Evolutionary conservation across 148 eudicot species (phyloP).

Genomic region (Rhododendron mucronatum): DNA sequence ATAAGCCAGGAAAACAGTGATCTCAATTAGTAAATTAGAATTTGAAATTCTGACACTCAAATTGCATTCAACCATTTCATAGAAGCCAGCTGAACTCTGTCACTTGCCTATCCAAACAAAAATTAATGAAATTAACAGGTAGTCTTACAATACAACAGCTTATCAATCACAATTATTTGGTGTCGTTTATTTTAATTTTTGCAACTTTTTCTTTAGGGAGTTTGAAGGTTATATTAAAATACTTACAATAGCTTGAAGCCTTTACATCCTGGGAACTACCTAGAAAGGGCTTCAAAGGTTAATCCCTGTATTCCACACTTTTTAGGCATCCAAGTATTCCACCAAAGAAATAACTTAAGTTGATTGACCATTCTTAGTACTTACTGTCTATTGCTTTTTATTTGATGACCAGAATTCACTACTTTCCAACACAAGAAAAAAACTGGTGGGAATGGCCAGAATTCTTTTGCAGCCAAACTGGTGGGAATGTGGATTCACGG

Average conservation of each 20-base stretch:
- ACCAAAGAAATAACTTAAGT: not conserved
- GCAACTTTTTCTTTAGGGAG: not conserved
- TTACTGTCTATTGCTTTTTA: not conserved
- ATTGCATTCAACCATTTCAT: not conserved
- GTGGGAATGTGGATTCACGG: not conserved
- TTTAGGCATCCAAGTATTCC: not conserved
- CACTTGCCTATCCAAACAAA: not conserved
- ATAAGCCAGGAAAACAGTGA: not conserved
- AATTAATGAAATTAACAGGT: not conserved
- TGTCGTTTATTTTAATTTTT: not conserved
- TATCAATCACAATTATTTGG: not conserved
- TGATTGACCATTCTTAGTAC: not conserved
- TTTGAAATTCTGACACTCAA: not conserved
- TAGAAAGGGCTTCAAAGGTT: not conserved
- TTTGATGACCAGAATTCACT: not conserved
- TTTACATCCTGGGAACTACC: not conserved
- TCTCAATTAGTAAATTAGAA: not conserved
- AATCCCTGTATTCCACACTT: not conserved
- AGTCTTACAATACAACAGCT: not conserved
- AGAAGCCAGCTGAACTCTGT: not conserved
- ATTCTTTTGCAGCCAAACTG: not conserved
- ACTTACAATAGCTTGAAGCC: not conserved
- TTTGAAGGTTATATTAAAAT: not conserved
- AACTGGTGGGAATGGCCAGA: not conserved
- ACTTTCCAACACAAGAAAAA: not conserved